Percentiles rank a stretch among this genome's conserved stretches.
Evolutionary conservation across 2,329 filamentous ascomycete genomes (phyloP).

Genomic region (Dothideomycetes sp.): DNA sequence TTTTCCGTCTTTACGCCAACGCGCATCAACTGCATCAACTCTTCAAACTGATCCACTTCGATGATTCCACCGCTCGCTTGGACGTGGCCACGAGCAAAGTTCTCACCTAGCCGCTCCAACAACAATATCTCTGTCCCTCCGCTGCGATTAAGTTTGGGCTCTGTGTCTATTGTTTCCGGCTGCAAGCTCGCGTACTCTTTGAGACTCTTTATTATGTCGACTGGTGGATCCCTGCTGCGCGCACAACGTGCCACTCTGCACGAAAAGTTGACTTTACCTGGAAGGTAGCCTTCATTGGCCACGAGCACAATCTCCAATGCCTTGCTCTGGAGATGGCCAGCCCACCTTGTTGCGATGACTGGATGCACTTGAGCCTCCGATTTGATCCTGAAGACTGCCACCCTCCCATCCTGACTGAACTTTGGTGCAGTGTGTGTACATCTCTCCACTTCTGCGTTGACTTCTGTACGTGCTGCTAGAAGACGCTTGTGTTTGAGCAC

Average conservation of each 20-base stretch:
- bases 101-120: constrained; percentile 48
- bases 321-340: constrained; percentile 49
- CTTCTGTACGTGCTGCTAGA: constrained; percentile 47
- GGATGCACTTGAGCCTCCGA: constrained; percentile 56
- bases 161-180: constrained; percentile 13
- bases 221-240: constrained; percentile 43
- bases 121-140: constrained; percentile 23
- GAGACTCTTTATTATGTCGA: constrained; percentile 55
- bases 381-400: constrained; percentile 54
- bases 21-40: constrained; percentile 50
- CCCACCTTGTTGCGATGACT: constrained; percentile 59
- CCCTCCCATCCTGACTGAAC: constrained; percentile 52
- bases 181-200: constrained; percentile 39
- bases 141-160: neutral
- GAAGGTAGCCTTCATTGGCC: constrained; percentile 57
- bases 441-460: constrained; percentile 52
- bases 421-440: constrained; percentile 54
- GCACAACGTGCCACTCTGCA: constrained; percentile 54
- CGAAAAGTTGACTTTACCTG: constrained; percentile 57
- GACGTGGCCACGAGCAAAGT: constrained; percentile 58
- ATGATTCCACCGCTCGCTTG: constrained; percentile 60
- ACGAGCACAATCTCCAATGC: constrained; percentile 56
- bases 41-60: constrained; percentile 52
- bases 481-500: constrained; percentile 44
- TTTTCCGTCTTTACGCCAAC: constrained; percentile 46